phyloP scores from a whole-genome alignment of 2,329 filamentous ascomycete species.

The Byssochlamys sp. region DNA sequence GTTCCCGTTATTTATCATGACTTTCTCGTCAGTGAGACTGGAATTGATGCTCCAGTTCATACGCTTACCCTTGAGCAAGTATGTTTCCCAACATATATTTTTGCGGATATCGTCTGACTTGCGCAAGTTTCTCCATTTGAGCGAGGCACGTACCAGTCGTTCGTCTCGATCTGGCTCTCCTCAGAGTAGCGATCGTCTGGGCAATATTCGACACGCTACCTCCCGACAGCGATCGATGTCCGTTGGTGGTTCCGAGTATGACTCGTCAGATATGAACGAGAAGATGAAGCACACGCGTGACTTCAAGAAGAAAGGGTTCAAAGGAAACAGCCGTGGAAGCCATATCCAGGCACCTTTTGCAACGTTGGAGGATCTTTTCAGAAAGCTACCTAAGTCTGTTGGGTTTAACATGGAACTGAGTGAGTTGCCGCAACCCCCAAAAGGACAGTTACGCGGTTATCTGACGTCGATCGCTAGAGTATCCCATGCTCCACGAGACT shows the following conservation, averaged over 20 bases:
- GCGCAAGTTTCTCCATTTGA: conserved; percentile 69
- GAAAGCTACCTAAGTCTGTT: conserved; percentile 66
- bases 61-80: conserved; percentile 81
- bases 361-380: conserved; percentile 86
- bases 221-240: conserved; percentile 50
- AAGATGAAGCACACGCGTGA: conserved; percentile 96
- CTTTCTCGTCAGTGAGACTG: conserved; percentile 93
- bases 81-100: neutral
- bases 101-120: conserved; percentile 2
- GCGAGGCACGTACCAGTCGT: conserved; percentile 42
- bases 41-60: conserved; percentile 92
- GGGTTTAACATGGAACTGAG: conserved; percentile 98
- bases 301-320: conserved; percentile 90
- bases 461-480: conserved; percentile 46
- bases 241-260: conserved; percentile 43
- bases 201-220: conserved; percentile 8
- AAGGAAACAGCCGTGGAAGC: conserved; percentile 84
- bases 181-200: conserved; percentile 7
- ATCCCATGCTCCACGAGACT: conserved; percentile 92
- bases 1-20: conserved; percentile 98
- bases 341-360: conserved; percentile 95
- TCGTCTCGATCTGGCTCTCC: conserved; percentile 42
- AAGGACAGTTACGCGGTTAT: conserved; percentile 19
- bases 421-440: conserved; percentile 22
- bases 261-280: conserved; percentile 48